Evolutionary conservation across 2,329 filamentous ascomycete genomes (phyloP), one percentile per base, ranked within the genome.

Genomic region (Beauveria pseudobassiana): DNA sequence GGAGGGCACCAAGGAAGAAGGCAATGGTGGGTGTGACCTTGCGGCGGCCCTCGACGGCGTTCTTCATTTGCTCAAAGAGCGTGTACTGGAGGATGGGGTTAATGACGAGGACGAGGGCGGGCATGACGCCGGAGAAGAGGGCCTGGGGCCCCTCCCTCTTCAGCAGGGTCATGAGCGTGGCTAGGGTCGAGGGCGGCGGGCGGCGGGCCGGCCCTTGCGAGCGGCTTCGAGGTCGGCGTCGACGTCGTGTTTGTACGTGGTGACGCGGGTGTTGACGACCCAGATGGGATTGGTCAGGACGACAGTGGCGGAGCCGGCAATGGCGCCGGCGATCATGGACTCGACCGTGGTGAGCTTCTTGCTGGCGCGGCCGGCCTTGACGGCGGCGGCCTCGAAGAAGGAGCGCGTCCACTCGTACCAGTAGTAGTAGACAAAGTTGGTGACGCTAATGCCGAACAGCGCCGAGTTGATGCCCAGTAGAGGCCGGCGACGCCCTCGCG

Each of bases 401-500:
- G 88, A 83, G 63, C 93, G 87, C 65, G 92, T 95, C 90, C 91
- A 99, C 79, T 99, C 95, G 77, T 98, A 99, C 93, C 91, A 99
- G 82, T 98, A 99, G 80, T 99, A 99, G 82, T 99, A 99, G 53
- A 99, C 93, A 74, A 99, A 99, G 81, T 99, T 99, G 69, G 95
- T 99, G 68, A 99, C 88, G 75, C 90, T 95, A 80, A 99, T 98
- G 74, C 95, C 95, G 75, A 99, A 97, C 51, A 99, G 82, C 57
- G 95, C 95, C 65, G 90, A 96, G 75, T 96, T 91, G 63, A 99
- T 85, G 48, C 95, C 95, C 7, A 87, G 74, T 98, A 99, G 42
- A 99, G 86, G 38, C 95, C 95, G 2, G 85, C 80, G 62, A 97
- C 79, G 69, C 95, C 95, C 77, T 99, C 95, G 68, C 95, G 90